Base-by-base conservation (phyloP, 768 basidiomycete genomes). In the Pisolithus tinctorius region DNA sequence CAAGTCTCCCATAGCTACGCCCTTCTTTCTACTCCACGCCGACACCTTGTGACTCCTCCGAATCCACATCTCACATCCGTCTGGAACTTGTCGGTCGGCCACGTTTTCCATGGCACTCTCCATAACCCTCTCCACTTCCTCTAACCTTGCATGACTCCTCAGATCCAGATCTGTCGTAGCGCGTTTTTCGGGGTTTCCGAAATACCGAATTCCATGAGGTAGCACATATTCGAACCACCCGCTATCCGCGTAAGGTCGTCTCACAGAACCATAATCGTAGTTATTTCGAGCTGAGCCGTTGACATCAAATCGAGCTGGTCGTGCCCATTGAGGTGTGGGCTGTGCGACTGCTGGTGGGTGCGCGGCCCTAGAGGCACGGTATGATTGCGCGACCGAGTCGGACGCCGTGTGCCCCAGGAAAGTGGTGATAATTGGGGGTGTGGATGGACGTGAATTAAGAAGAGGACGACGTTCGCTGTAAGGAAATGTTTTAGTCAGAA, bases 181-280 rank as follows among this genome's bases (percentile, higher is more conserved):
- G 40, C 75, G 79, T 36, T 75, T 66, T 11, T 74, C 78, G 4
- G 79, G 77, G 60, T 88, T 85, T 41, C 79, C 76, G 59, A 82
- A 92, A 67, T 92, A 92, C 34, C 78, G 70, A 4, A 77, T 69
- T 9, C 79, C 80, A 58, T 89, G 86, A 1, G 89, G 88, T n/a
- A 92, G 78, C 20, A 77, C 72, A 61, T 86, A 81, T 60, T 84
- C 86, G 45, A 79, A 72, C 88, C 88, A 91, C 4, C 89, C 89
- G 17, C 83, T 76, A 16, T 14, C 37, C 27, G 51, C 44, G 31
- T 65, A 60, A 0, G 61, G 65, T 0, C 56, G 55, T 0, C 57
- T 49, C 2, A 66, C 56, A 11, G 66, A 58, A 11, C 66, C 66
- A 36, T 67, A 67, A 10, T 55, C 25, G 17, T 64, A 57, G 46